Evolutionary conservation across 495 filamentous ascomycete genomes (phyloP).

Genomic region (Xylaria intraflava): DNA sequence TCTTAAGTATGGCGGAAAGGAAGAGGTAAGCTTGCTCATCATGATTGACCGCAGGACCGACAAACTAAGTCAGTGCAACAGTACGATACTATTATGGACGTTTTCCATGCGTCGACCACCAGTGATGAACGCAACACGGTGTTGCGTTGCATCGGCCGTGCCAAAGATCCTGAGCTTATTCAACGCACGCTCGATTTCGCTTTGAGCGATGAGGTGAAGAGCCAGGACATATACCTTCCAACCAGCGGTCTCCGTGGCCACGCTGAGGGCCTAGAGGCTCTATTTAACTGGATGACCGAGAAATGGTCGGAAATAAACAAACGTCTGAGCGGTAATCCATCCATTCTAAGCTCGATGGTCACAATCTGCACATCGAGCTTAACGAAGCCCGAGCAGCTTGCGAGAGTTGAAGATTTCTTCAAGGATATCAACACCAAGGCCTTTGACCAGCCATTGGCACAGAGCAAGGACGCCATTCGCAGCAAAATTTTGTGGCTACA

Average conservation of each 20-base stretch:
- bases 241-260: slow-evolving; percentile 72
- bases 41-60: slow-evolving; percentile 12
- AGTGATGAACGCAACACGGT: slow-evolving; percentile 96
- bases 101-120: slow-evolving; percentile 77
- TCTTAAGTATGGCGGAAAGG: slow-evolving; percentile 63
- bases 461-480: slow-evolving; percentile 54
- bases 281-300: slow-evolving; percentile 76
- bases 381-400: slow-evolving; percentile 64
- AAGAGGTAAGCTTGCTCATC: slow-evolving; percentile 50
- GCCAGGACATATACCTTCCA: slow-evolving; percentile 91
- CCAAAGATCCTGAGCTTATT: slow-evolving; percentile 71
- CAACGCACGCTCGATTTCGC: slow-evolving; percentile 70
- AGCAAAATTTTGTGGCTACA: slow-evolving; percentile 56
- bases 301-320: slow-evolving; percentile 80
- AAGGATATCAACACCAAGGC: slow-evolving; percentile 70
- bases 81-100: slow-evolving; percentile 74
- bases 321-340: slow-evolving; percentile 57
- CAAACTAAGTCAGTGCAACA: slow-evolving; percentile 24
- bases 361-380: slow-evolving; percentile 79
- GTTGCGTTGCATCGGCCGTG: slow-evolving; percentile 75
- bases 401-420: slow-evolving; percentile 77
- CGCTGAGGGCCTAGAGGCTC: slow-evolving; percentile 66
- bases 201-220: slow-evolving; percentile 78
- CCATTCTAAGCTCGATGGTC: slow-evolving; percentile 84
- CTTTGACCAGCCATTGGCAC: slow-evolving; percentile 54